These are phyloP conservation scores for Debaryomycetaceae sp. DNA, from an alignment of 1,139 yeast genomes.

Conservation along the genomic window DNA sequence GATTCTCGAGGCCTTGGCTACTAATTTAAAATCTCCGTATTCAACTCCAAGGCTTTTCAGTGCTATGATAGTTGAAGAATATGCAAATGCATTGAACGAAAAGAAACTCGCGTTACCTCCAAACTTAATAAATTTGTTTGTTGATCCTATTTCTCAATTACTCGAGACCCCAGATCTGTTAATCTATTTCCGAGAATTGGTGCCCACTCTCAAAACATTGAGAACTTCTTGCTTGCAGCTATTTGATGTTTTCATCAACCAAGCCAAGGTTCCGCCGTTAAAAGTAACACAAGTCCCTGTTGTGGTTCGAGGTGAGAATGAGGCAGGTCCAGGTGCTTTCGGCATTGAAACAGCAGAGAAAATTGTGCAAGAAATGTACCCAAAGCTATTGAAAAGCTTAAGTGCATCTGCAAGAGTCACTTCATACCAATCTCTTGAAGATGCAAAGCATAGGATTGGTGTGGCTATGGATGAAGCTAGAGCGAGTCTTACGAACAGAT, in stretches of 20 bases:
- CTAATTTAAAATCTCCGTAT: slow-evolving; percentile 55
- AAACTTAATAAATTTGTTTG: slow-evolving; percentile 19
- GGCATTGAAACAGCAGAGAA: slow-evolving; percentile 74
- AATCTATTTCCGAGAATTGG: slow-evolving; percentile 76
- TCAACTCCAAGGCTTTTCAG: slow-evolving; percentile 78
- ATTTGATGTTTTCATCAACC: slow-evolving; percentile 70
- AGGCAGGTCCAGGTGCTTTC: slow-evolving; percentile 94
- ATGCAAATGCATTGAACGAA: slow-evolving; percentile 42
- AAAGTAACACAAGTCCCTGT: slow-evolving; percentile 84
- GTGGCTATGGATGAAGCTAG: slow-evolving; percentile 71
- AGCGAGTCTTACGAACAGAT: slow-evolving; percentile 51
- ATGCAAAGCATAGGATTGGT: slow-evolving; percentile 66
- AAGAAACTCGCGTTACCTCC: slow-evolving; percentile 14
- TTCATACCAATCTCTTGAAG: slow-evolving; percentile 73
- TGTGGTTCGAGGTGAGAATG: slow-evolving; percentile 89
- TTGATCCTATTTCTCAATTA: slow-evolving; percentile 26
- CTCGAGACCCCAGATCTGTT: slow-evolving; percentile 44
- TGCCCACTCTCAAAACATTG: slow-evolving; percentile 80
- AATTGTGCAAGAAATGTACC: slow-evolving; percentile 62
- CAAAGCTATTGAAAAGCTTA: slow-evolving; percentile 59
- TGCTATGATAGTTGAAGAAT: slow-evolving; percentile 71
- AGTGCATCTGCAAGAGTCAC: slow-evolving; percentile 72
- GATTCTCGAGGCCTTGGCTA: slow-evolving; percentile 37
- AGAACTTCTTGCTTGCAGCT: slow-evolving; percentile 86
- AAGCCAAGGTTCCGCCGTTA: slow-evolving; percentile 70